Evolutionary conservation across 148 eudicot species (phyloP).

Genomic region (Drosera capensis): DNA sequence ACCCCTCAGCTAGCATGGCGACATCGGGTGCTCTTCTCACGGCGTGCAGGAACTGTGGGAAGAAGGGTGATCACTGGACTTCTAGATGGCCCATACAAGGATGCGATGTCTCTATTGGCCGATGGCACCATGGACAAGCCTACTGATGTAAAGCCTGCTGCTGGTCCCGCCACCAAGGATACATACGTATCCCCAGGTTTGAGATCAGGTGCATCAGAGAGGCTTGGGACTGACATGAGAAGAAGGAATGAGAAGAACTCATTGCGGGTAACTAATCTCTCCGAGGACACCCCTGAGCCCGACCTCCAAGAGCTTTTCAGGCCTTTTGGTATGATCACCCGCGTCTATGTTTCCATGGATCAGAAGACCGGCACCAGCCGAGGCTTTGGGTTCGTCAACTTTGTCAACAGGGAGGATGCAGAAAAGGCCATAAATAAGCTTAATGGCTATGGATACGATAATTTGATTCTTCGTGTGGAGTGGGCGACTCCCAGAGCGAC

Average conservation of each 20-base stretch:
- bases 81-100: slow-evolving; percentile 90
- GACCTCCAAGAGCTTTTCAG: slow-evolving; percentile 80
- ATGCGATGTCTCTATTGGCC: slow-evolving; percentile 45
- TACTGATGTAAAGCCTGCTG: slow-evolving; percentile 16
- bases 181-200: slow-evolving; percentile 74
- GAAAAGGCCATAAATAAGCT: slow-evolving; percentile 81
- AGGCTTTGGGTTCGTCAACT: slow-evolving; percentile 90
- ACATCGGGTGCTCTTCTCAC: slow-evolving; percentile 70
- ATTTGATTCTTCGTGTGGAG: slow-evolving; percentile 78
- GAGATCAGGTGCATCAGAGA: slow-evolving; percentile 61
- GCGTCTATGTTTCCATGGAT: slow-evolving; percentile 86
- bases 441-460: slow-evolving; percentile 96
- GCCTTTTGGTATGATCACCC: slow-evolving; percentile 58
- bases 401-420: slow-evolving; percentile 63
- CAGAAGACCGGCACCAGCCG: slow-evolving; percentile 86
- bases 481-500: slow-evolving; percentile 75
- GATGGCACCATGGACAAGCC: slow-evolving; percentile 48
- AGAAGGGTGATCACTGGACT: slow-evolving; percentile 96
- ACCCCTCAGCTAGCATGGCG: slow-evolving; percentile 30
- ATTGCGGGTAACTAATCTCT: slow-evolving; percentile 80
- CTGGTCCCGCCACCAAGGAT: slow-evolving; percentile 24
- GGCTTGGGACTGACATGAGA: slow-evolving; percentile 66
- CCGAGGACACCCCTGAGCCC: slow-evolving; percentile 87
- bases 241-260: slow-evolving; percentile 93
- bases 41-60: slow-evolving; percentile 84